Percentiles rank a stretch among this genome's conserved stretches.
phyloP scores from a whole-genome alignment of 2,329 filamentous ascomycete species.

The Clonostachys solani region DNA sequence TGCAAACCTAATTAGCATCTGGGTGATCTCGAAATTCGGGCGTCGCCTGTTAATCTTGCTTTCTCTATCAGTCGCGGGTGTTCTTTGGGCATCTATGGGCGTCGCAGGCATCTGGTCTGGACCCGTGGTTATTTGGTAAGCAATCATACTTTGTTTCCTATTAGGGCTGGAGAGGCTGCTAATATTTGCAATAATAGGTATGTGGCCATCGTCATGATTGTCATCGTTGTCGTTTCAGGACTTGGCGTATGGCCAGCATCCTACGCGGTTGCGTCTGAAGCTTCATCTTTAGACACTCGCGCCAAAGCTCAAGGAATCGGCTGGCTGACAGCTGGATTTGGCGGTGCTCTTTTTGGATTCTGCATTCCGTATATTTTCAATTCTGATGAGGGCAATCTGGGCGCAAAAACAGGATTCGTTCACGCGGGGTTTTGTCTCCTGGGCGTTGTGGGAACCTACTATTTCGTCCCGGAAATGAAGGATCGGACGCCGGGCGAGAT shows the following conservation, averaged over 20 bases:
- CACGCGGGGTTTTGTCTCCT: constrained; percentile 28
- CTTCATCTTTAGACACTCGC: constrained; percentile 35
- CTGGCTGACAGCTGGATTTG: constrained; percentile 32
- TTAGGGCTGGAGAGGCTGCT: background rate
- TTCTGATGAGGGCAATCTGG: constrained; percentile 24
- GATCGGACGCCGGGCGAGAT: constrained; percentile 41
- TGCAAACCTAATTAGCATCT: constrained; percentile 36
- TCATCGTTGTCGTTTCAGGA: constrained; percentile 34
- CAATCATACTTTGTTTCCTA: background rate
- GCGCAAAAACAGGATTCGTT: constrained; percentile 34
- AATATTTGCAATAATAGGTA: constrained; percentile 7
- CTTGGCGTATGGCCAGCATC: constrained; percentile 36
- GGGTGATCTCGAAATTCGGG: constrained; percentile 32
- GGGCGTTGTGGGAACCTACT: constrained; percentile 30
- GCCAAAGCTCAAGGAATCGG: constrained; percentile 36
- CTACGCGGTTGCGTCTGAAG: constrained; percentile 34
- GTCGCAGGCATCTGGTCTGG: constrained; percentile 28
- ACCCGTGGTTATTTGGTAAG: background rate
- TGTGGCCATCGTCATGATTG: constrained; percentile 30
- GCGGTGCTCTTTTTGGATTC: constrained; percentile 36
- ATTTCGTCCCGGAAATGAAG: constrained; percentile 48
- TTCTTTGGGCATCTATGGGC: constrained; percentile 39
- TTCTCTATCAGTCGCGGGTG: constrained; percentile 20
- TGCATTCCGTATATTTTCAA: constrained; percentile 40
- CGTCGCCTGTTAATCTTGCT: constrained; percentile 29